phyloP scores from a whole-genome alignment of 2,329 filamentous ascomycete species.

The Aureobasidium sp. region DNA sequence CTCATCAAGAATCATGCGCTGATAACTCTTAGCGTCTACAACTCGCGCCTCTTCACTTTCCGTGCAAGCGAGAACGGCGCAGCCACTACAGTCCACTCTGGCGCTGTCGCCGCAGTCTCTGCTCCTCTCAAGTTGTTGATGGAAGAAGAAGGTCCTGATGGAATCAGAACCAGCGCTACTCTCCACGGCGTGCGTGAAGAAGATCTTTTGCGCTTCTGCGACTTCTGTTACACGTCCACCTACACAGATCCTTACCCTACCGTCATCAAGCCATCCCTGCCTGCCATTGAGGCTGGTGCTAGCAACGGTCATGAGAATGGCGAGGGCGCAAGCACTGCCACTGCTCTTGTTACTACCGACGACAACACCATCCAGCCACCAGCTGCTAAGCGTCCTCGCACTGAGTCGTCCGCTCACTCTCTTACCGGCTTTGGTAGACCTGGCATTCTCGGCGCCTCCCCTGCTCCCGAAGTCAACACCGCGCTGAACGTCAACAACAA shows the following conservation, averaged over 20 bases:
- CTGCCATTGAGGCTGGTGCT: background rate
- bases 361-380: background rate
- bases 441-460: background rate
- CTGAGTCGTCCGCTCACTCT: background rate
- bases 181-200: constrained; percentile 8
- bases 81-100: constrained; percentile 2
- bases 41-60: constrained; percentile 11
- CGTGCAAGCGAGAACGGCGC: constrained; percentile 3
- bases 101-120: constrained; percentile 10
- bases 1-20: background rate
- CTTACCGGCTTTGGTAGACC: background rate
- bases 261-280: background rate
- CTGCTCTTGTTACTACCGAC: background rate
- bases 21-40: background rate
- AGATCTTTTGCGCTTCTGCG: constrained; percentile 12
- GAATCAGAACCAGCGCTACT: background rate
- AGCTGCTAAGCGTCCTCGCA: constrained; percentile 1
- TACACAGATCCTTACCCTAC: constrained; percentile 11
- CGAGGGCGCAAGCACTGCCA: background rate
- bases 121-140: background rate
- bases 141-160: constrained; percentile 3
- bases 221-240: constrained; percentile 1
- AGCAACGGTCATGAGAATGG: background rate
- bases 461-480: background rate
- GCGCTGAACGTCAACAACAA: background rate